A percentile compares a stretch with the other conserved stretches of the same genome.
Evolutionary conservation across 495 filamentous ascomycete species (phyloP).

Genomic region (Mytilinidion resinicola): DNA sequence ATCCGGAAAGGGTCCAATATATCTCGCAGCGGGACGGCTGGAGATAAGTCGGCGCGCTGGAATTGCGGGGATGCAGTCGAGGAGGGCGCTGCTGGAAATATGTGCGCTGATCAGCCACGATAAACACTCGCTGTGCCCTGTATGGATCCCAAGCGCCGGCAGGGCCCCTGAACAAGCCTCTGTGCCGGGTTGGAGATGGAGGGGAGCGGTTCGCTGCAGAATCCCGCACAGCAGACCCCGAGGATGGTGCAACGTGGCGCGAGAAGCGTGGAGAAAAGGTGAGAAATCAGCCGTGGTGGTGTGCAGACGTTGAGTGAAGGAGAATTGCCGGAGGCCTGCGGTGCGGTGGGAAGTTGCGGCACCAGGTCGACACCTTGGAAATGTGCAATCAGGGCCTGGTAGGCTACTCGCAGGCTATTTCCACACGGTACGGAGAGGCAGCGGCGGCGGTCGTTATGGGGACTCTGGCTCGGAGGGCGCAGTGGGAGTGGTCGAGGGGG

Average conservation of each 20-base stretch:
- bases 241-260: neutral
- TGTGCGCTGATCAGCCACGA: conserved; percentile 15
- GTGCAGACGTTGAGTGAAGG: neutral
- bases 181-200: neutral
- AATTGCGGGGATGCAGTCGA: conserved; percentile 5
- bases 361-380: too few species aligned
- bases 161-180: neutral
- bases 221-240: neutral
- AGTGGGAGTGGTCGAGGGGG: neutral
- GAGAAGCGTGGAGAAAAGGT: neutral
- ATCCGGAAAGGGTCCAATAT: conserved; percentile 10
- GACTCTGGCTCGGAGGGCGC: too few species aligned
- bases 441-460: too few species aligned
- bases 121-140: neutral
- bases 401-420: too few species aligned
- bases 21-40: conserved; percentile 17
- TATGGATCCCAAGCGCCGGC: neutral
- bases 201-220: neutral
- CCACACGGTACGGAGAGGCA: too few species aligned
- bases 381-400: too few species aligned
- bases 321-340: conserved; percentile 2
- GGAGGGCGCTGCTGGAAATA: neutral
- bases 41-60: neutral
- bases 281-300: conserved; percentile 7
- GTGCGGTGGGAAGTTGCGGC: conserved; percentile 1